Conservation (phyloP, 805 yeast species). For the Metschnikowia lachancei region DNA sequence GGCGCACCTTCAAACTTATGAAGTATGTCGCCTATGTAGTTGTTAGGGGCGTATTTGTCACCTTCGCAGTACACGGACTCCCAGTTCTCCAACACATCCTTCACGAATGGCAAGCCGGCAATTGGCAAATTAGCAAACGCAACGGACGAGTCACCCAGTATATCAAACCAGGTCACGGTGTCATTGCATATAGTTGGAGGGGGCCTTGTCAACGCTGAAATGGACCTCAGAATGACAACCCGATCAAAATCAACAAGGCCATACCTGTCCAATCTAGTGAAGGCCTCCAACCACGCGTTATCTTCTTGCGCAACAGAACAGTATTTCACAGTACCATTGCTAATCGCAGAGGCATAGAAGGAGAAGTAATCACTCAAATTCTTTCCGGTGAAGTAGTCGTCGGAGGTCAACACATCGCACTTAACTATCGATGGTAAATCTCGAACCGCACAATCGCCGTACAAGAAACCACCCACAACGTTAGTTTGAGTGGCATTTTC, state of each 20-base stretch:
- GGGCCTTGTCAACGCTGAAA: conserved; percentile 56
- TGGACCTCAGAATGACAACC: conserved; percentile 58
- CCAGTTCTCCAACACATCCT: conserved; percentile 53
- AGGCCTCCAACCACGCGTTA: conserved; percentile 61
- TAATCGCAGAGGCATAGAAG: conserved; percentile 45
- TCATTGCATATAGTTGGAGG: conserved; percentile 44
- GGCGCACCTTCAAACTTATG: conserved; percentile 50
- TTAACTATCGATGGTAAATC: conserved; percentile 46
- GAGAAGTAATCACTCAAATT: conserved; percentile 49
- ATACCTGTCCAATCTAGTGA: conserved; percentile 50
- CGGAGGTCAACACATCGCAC: conserved; percentile 62
- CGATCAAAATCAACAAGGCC: conserved; percentile 58
- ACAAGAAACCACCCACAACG: conserved; percentile 45
- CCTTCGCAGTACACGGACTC: conserved; percentile 30
- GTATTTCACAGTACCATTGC: conserved; percentile 58
- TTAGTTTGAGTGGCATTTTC: conserved; percentile 46
- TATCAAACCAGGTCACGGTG: conserved; percentile 50
- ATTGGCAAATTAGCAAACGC: conserved; percentile 49
- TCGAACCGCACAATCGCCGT: conserved; percentile 50
- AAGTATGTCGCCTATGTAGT: conserved; percentile 60
- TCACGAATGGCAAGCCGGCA: conserved; percentile 54
- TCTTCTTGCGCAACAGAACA: conserved; percentile 68
- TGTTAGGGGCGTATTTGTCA: conserved; percentile 39
- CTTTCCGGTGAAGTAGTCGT: conserved; percentile 57
- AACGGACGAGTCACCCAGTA: conserved; percentile 53